Evolutionary conservation across 176 grass and related monocot species (phyloP).

Genomic region (Aegilops speltoides): DNA sequence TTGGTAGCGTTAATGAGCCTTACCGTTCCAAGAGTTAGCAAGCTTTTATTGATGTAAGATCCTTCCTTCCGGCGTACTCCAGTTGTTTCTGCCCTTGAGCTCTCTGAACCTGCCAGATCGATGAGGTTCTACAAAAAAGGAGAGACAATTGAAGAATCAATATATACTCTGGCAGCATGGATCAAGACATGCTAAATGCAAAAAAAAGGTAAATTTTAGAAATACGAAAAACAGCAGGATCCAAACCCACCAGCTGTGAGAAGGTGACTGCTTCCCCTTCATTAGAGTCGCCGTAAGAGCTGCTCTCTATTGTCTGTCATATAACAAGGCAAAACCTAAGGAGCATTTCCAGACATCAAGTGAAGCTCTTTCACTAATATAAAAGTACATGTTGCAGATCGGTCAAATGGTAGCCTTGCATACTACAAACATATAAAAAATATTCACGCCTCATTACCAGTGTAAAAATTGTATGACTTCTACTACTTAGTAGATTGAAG

Average conservation of each 20-base stretch:
- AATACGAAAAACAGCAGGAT: conserved; percentile 4
- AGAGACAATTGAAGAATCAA: conserved; percentile 47
- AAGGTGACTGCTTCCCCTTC: conserved; percentile 88
- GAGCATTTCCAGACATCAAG: neutral
- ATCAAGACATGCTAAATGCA: neutral
- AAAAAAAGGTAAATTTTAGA: conserved; percentile 1
- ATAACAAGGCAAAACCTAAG: conserved; percentile 24
- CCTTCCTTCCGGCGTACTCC: conserved; percentile 98
- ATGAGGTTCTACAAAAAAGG: conserved; percentile 96
- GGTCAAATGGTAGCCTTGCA: neutral
- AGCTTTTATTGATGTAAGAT: conserved; percentile 99
- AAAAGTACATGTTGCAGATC: neutral
- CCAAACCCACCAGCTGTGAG: conserved; percentile 85
- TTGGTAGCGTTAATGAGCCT: conserved; percentile 9
- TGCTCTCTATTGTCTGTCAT: conserved; percentile 96
- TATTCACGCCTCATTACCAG: conserved; percentile 55
- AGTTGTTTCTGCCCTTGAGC: conserved; percentile 96
- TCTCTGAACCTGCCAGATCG: conserved; percentile 99
- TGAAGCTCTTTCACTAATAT: conserved; percentile 27
- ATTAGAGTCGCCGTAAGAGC: conserved; percentile 70
- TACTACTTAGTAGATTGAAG: conserved; percentile 97
- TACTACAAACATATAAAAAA: neutral
- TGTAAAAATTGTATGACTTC: conserved; percentile 99
- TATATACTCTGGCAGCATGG: conserved; percentile 21
- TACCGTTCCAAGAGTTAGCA: conserved; percentile 99